phyloP scores from a whole-genome alignment of 441 rosid genomes.

The Manihot esculenta region DNA sequence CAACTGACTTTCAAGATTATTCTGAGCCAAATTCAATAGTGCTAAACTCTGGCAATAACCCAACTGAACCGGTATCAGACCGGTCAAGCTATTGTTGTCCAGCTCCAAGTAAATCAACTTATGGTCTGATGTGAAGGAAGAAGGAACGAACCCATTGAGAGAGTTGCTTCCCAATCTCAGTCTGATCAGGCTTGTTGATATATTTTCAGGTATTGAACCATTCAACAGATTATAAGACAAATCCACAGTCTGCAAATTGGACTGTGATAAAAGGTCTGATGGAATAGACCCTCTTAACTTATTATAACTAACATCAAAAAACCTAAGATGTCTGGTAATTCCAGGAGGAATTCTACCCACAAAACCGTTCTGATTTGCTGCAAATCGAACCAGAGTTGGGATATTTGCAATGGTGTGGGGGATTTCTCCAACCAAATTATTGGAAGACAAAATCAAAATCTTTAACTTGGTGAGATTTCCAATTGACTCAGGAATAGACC shows the following conservation, averaged over 20 bases:
- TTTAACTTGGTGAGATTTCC: slow-evolving; percentile 49
- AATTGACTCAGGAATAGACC: slow-evolving; percentile 47
- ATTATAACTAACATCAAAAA: slow-evolving; percentile 66
- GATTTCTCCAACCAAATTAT: slow-evolving; percentile 42
- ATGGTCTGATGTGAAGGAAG: slow-evolving; percentile 23
- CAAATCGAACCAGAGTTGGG: slow-evolving; percentile 51
- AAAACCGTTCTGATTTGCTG: slow-evolving; percentile 56
- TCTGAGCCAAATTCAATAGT: slow-evolving; percentile 58
- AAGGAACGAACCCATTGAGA: slow-evolving; percentile 39
- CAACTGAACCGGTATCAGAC: slow-evolving; percentile 44
- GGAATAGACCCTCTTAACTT: slow-evolving; percentile 46
- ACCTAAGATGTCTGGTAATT: slow-evolving; percentile 38
- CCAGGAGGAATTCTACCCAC: slow-evolving; percentile 46
- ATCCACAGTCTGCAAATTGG: slow-evolving; percentile 45
- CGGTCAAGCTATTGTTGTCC: slow-evolving; percentile 54
- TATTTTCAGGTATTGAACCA: slow-evolving; percentile 46
- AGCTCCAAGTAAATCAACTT: slow-evolving; percentile 59
- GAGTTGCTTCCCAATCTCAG: slow-evolving; percentile 68
- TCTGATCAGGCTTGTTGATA: slow-evolving; percentile 48
- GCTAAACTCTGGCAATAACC: slow-evolving; percentile 45
- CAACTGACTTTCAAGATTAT: slow-evolving; percentile 40
- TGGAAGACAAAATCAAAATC: slow-evolving; percentile 50
- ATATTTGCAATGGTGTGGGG: slow-evolving; percentile 46
- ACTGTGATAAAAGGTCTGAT: slow-evolving; percentile 38
- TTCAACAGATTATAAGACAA: slow-evolving; percentile 48